Evolutionary conservation across 2,329 filamentous ascomycete genomes (phyloP), one percentile per base, ranked within the genome.

Genomic region (Calonectria hongkongensis): DNA sequence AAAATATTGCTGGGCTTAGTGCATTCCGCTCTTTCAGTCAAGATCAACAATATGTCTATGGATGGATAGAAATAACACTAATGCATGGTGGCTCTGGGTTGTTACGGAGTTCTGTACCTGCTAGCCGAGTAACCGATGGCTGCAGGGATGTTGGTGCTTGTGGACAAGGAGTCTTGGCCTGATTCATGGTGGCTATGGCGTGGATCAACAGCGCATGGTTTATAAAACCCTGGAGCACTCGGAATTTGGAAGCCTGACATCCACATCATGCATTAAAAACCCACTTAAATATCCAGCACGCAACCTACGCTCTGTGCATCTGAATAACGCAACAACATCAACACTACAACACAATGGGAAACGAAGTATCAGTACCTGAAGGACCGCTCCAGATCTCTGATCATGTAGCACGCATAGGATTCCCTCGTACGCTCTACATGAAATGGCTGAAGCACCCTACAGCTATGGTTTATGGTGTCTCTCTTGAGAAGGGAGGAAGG

Each of bases 121-220:
- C n/a, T 58, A 8, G 36, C 54, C 54, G 54, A 7, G 16, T 41
- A 41, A 18, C 54, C 54, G 54, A 41, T 10, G 3, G 16, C 39
- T 36, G 36, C 54, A 60, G 36, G 54, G 54, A n/a, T n/a, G 54
- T 27, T 30, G 21, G 54, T 60, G 54, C 54, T 43, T 58, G 33
- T 39, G 28, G 9, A 13, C 54, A 60, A 60, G 54, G 33, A 13
- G 39, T 21, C 21, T 27, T 60, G 54, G 21, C 33, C 25, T 21
- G 36, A 41, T 9, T 36, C 33, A 36, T 41, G 33, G 54, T 60
- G 54, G 33, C 16, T 39, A 18, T 25, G 36, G n/a, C 36, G 54
- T 41, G 21, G 21, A 25, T 27, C 33, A 18, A 8, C 27, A 18
- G 25, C 4, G 4, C 15, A 15, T 41, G 33, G 54, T 13, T 60